Base-by-base conservation (phyloP, 2,329 filamentous ascomycete genomes). In the Aureobasidium vineae region DNA sequence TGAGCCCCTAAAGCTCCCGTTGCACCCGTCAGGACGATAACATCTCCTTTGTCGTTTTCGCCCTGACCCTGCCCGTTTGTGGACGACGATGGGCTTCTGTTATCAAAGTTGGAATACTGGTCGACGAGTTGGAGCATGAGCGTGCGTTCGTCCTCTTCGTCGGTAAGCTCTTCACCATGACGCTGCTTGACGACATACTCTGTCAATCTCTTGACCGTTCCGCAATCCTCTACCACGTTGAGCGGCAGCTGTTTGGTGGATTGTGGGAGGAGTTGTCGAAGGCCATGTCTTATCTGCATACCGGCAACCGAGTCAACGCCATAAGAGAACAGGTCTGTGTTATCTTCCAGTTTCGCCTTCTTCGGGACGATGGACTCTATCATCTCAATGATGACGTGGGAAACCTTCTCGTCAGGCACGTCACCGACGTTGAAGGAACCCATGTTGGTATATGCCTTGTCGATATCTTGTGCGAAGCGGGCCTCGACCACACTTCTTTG, bases 261-360 rank as follows among this genome's bases (percentile, higher is more conserved):
- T 10, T 73, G 63, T 1, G 76, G 76, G n/a, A 80, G 70, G 6
- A 81, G 69, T 49, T 71, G 70, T 38, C 72, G 72, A 11, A 81
- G 69, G 13, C 74, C 73, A 40, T 74, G 73, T 19, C 83, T 75
- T 23, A 88, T 80, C 65, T 83, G 83, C 67, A 86, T 82, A 63
- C 82, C 84, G 0, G 82, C 80, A 1, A 85, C 81, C 0, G 87
- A 89, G 71, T 89, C 86, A 0, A 89, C 80, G 0, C 86, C 86
- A 68, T 82, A 82, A 0, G 79, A 78, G 69, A 85, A 88, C 1
- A 89, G 73, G 70, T 88, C 85, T 2, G 78, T 76, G 8, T 81
- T 74, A 1, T 78, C 68, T 3, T 68, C 70, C 23, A 77, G 47
- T 33, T 65, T 26, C 36, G 60, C 64, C 21, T 68, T 67, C 43